Evolutionary conservation across 2,329 filamentous ascomycete genomes (phyloP).

Genomic region (Cladosporium sp.): DNA sequence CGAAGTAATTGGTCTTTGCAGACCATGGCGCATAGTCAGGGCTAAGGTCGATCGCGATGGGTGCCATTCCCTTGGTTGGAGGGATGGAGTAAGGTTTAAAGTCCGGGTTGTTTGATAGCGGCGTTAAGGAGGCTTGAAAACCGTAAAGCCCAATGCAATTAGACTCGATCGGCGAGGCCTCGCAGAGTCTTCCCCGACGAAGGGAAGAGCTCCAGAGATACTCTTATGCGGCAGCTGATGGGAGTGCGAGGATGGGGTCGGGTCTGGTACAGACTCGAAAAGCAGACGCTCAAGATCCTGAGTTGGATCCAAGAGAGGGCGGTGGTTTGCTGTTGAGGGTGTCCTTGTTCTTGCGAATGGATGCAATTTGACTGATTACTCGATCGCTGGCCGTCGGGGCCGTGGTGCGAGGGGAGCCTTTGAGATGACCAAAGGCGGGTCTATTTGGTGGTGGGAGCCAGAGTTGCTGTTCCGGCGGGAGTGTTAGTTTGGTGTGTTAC

Average conservation of each 20-base stretch:
- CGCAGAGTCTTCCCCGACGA: slow-evolving; percentile 98
- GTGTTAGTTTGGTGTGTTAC: not conserved
- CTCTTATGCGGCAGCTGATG: slow-evolving; percentile 99
- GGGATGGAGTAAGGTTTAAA: slow-evolving; percentile 18
- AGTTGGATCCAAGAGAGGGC: slow-evolving; percentile 36
- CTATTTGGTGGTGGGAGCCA: slow-evolving; percentile 23
- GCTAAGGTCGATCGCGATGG: slow-evolving; percentile 61
- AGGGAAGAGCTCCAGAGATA: slow-evolving; percentile 98
- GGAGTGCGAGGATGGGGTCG: slow-evolving; percentile 60
- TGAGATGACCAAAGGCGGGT: slow-evolving; percentile 41
- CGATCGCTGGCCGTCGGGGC: slow-evolving; percentile 45
- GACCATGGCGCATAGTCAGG: slow-evolving; percentile 41
- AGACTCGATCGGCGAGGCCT: slow-evolving; percentile 73
- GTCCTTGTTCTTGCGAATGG: slow-evolving; percentile 39
- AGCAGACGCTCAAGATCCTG: slow-evolving; percentile 46
- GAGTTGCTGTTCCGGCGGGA: slow-evolving; percentile 13
- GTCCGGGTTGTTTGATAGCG: slow-evolving; percentile 19
- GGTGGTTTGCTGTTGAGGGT: slow-evolving; percentile 53
- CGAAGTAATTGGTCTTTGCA: slow-evolving; percentile 38
- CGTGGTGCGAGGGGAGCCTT: slow-evolving; percentile 48
- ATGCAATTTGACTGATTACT: slow-evolving; percentile 51
- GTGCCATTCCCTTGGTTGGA: slow-evolving; percentile 65
- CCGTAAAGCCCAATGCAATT: slow-evolving; percentile 86
- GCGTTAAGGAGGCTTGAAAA: slow-evolving; percentile 94
- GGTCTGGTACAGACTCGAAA: slow-evolving; percentile 46